A percentile compares a stretch with the other conserved stretches of the same genome.
Evolutionary conservation across 2,329 filamentous ascomycete species (phyloP).

Genomic region (Alternaria sp.): DNA sequence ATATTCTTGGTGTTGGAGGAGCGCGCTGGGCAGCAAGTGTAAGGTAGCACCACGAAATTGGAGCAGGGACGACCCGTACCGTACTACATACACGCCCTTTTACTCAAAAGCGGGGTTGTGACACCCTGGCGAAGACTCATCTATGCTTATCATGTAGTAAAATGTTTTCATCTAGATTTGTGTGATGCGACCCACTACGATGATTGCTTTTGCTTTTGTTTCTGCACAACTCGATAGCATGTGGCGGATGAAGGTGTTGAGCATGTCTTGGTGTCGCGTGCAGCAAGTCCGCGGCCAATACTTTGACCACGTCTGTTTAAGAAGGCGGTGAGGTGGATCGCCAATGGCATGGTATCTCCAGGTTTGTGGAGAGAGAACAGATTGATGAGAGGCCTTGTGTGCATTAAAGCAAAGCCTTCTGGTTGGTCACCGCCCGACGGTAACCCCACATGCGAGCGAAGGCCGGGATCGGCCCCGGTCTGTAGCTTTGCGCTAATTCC

Average conservation of each 20-base stretch:
- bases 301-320: background rate
- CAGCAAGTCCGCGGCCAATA: background rate
- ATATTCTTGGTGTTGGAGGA: background rate
- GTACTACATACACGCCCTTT: background rate
- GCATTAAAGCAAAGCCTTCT: slow-evolving; percentile 2
- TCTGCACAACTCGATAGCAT: background rate
- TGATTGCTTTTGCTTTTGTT: background rate
- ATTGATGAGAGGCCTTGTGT: slow-evolving; percentile 17
- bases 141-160: background rate
- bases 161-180: background rate
- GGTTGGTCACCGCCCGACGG: slow-evolving; percentile 9
- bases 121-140: background rate
- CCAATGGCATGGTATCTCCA: slow-evolving; percentile 9
- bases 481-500: no score
- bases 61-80: background rate
- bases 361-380: slow-evolving; percentile 14
- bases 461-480: background rate
- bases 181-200: background rate
- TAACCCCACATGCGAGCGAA: slow-evolving; percentile 15
- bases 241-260: background rate
- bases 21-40: background rate
- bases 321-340: background rate
- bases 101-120: background rate
- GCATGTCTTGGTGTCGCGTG: background rate
- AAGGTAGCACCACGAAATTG: background rate